Evolutionary conservation across 768 basidiomycete genomes (phyloP), one percentile per base, ranked within the genome.

Genomic region (Psilocybe tampanensis): DNA sequence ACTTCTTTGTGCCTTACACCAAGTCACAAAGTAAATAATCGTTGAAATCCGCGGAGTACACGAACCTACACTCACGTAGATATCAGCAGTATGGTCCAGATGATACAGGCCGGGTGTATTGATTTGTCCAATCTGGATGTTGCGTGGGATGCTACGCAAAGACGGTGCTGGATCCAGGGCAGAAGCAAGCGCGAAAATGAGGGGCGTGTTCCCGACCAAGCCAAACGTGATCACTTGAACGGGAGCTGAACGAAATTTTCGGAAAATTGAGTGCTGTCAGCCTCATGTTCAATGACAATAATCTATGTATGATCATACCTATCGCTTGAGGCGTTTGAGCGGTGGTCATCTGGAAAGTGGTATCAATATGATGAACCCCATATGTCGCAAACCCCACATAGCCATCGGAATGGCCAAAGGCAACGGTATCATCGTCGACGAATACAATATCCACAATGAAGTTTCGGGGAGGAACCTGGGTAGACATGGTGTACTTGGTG

Each of bases 401-500:
- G 4, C 55, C 55, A 23, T 51, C 36, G 3, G 39, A 41, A 41
- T 56, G 47, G 6, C 55, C 55, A 17, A 56, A 48, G 11, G 55
- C 55, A 11, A 56, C 55, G 15, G 48, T 56, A 9, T 56, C 55
- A 6, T 56, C 55, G 29, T 56, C 55, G 12, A 56, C n/a, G n/a
- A 56, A 56, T 3, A 11, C 2, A 17, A 56, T n/a, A 18, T 55
- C 47, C 6, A 49, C 54, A 2, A 55, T 22, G 18, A 49, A 34
- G 19, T 55, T 55, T 32, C 17, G 21, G 6, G 11, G 21, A 24
- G 41, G 41, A 6, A 19, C 11, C 6, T 9, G 32, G 18, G 17
- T 15, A 4, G 48, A 18, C 3, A 48, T 19, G 19, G 18, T n/a
- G 17, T 43, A 43, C 17, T 22, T 29, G 1, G 43, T 47, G 24